Base-by-base conservation (phyloP, 495 filamentous ascomycete genomes). In the Tuber microsphaerosporum region DNA sequence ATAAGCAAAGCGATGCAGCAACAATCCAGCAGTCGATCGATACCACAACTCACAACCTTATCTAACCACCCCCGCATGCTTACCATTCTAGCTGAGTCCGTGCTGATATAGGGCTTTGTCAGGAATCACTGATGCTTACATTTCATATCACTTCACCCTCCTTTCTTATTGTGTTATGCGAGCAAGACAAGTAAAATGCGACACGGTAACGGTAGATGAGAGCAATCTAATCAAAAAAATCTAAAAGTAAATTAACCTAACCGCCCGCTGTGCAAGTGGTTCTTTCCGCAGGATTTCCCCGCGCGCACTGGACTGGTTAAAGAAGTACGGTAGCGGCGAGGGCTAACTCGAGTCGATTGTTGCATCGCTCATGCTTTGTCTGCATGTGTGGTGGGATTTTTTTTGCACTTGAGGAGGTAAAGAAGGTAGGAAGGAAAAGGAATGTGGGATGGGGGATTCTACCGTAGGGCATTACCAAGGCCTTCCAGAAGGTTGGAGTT, bases 401-500 rank as follows among this genome's bases (percentile, higher is more conserved):
- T 45, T 46, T 46, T 19, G 22, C 46, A 51, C 46, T 5, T 3
- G 7, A 7, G 22, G 20, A 22, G 6, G 51, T 6, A 14, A 56
- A 9, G 22, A 26, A 4, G 51, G 51, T 1, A 22, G 1, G 20
- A 22, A 37, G 34, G 34, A 37, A 37, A 37, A 2, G 34, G 34
- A 0, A 20, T 46, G 22, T 9, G 46, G 46, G 20, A 51, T 51
- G 46, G 46, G 19, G 37, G 39, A 51, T 51, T 56, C 51, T 56
- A n/a, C n/a, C n/a, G n/a, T n/a, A 26, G 22, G 51, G 51, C 51
- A 56, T 51, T 51, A 56, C 51, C 51, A 17, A 26, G n/a, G 26
- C 51, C 51, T 56, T 56, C 51, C n/a, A 26, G 51, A 56, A 56
- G 51, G 51, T 56, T 56, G n/a, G 46, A 51, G 46, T 51, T 51